phyloP scores from a whole-genome alignment of 1,284 basidiomycete species.

The Rhodotorula sp. region DNA sequence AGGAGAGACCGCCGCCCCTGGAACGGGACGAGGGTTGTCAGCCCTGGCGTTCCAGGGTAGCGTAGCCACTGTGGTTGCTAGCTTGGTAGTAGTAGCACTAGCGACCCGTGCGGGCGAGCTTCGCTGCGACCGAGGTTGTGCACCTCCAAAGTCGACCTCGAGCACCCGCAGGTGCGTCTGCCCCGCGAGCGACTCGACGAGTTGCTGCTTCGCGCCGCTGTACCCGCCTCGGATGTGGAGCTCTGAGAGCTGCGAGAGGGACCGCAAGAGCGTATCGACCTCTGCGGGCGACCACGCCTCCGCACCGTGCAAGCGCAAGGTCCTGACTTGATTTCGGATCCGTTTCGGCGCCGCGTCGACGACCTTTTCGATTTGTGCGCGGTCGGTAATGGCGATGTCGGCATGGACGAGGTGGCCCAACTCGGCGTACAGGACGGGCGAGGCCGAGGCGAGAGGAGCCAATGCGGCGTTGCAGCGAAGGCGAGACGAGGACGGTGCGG shows the following conservation, averaged over 20 bases:
- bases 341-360: not conserved
- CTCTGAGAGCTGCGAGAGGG: not conserved
- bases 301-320: not conserved
- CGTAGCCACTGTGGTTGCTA: not conserved
- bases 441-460: not conserved
- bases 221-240: not conserved
- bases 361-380: not conserved
- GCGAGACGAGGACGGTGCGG: not conserved
- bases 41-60: conserved; percentile 12
- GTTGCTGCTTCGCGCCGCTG: not conserved
- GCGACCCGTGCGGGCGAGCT: not conserved
- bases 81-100: no score
- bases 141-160: conserved; percentile 4
- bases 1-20: not conserved
- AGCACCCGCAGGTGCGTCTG: not conserved
- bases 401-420: not conserved
- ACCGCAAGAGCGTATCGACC: not conserved
- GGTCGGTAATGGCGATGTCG: not conserved
- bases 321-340: not conserved
- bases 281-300: not conserved
- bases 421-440: not conserved
- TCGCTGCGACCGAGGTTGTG: not conserved
- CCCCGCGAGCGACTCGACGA: not conserved
- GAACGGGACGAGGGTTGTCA: conserved; percentile 4
- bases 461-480: not conserved